Evolutionary conservation across 2,329 filamentous ascomycete species (phyloP).

Genomic region (Cladosporium halotolerans): DNA sequence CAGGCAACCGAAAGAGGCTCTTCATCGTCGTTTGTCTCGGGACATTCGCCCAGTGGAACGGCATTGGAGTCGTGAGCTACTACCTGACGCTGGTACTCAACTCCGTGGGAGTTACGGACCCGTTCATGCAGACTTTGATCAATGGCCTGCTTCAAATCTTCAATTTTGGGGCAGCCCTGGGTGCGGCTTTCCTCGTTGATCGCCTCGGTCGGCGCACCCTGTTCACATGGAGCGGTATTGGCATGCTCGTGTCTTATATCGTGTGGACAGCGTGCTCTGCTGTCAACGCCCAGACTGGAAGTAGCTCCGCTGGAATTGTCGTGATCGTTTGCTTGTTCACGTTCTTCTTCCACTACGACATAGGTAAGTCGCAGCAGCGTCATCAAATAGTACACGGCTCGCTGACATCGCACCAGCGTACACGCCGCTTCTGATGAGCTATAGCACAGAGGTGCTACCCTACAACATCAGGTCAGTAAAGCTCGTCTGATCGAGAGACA

Average conservation of each 20-base stretch:
- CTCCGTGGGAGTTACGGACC: constrained; percentile 26
- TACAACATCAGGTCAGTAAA: constrained; percentile 22
- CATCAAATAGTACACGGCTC: neutral
- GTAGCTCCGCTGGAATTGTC: constrained; percentile 32
- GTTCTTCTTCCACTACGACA: constrained; percentile 54
- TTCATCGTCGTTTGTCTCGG: constrained; percentile 35
- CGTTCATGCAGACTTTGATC: constrained; percentile 23
- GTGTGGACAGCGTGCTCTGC: constrained; percentile 32
- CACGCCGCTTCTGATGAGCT: constrained; percentile 18
- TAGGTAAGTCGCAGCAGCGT: constrained; percentile 30
- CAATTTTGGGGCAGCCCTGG: constrained; percentile 34
- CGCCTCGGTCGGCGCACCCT: constrained; percentile 39
- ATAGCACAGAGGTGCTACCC: constrained; percentile 17
- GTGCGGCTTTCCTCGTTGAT: constrained; percentile 33
- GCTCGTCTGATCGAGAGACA: constrained; percentile 7
- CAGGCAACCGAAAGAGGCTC: constrained; percentile 47
- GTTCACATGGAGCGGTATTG: constrained; percentile 44
- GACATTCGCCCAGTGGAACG: constrained; percentile 27
- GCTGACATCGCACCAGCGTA: constrained; percentile 5
- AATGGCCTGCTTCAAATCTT: constrained; percentile 33
- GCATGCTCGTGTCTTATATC: constrained; percentile 49
- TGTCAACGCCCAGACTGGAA: constrained; percentile 41
- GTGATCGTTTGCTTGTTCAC: constrained; percentile 54
- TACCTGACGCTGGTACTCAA: constrained; percentile 27
- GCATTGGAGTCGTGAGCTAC: constrained; percentile 13